phyloP scores from a whole-genome alignment of 257 asterid species.

The Solanum sejunctum region DNA sequence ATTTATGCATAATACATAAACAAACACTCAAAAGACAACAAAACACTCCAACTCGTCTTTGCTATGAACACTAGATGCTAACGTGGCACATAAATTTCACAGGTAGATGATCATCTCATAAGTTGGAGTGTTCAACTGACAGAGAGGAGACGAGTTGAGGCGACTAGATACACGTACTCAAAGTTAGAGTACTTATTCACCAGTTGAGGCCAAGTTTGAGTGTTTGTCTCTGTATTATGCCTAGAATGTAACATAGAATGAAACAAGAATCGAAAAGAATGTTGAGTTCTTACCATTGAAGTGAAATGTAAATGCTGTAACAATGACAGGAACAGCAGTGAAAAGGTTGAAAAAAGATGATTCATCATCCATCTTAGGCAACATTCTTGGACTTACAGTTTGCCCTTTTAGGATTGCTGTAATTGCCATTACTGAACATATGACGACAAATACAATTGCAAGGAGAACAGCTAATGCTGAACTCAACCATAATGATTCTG shows the following conservation, averaged over 20 bases:
- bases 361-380: conserved; percentile 46
- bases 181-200: not conserved
- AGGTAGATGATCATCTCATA: not conserved
- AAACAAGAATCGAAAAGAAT: not conserved
- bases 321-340: conserved; percentile 87
- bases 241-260: not conserved
- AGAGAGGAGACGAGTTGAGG: not conserved
- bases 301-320: conserved; percentile 84
- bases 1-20: not conserved
- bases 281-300: conserved; percentile 55
- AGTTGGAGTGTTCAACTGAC: not conserved
- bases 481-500: conserved; percentile 81
- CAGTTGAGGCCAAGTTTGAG: not conserved
- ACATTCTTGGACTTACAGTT: conserved; percentile 42
- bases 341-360: conserved; percentile 81
- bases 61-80: too few relatives aligned
- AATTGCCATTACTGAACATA: conserved; percentile 75
- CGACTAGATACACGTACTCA: not conserved
- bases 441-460: conserved; percentile 76
- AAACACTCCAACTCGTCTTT: not conserved
- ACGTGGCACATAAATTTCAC: not conserved
- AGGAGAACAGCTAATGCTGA: conserved; percentile 17
- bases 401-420: conserved; percentile 50
- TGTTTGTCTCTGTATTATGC: not conserved
- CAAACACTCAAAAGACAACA: not conserved